Evolutionary conservation across 352 stramenopile species (phyloP), one percentile per base, ranked within the genome.

Genomic region (Nothophytophthora sp.): DNA sequence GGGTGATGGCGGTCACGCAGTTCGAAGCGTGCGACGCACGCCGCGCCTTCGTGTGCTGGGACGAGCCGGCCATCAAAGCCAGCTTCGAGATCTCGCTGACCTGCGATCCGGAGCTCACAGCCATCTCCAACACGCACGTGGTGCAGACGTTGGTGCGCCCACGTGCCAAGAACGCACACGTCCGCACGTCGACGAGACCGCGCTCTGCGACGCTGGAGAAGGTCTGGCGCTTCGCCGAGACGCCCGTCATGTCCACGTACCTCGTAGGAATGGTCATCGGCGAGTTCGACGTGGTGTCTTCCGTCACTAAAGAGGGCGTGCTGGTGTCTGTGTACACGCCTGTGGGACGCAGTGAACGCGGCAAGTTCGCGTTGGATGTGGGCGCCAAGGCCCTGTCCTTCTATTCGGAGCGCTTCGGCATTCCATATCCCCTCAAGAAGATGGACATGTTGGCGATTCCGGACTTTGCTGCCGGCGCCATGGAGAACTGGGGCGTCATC

Each of bases 231-330:
- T 98, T 97, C 57, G 73, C 90, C 16, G 86, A 97, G 60, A 97
- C 95, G 28, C 96, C 96, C 16, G 86, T 96, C 57, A 99, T 99
- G 97, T 98, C 85, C 29, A 99, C 95, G 19, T 99, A 99, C 74
- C 70, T 99, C 2, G 71, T 92, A 11, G 81, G 68, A 2, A 99
- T 96, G 68, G 58, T 93, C 35, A 78, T 99, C n/a, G 96, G 96
- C 50, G 95, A 99, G 75, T 99, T 99, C 66, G 96, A 99, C 73
- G 81, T 76, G 45, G 86, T 99, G 13, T 95, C 97, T 28, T 81
- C 73, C 11, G 68, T 95, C 39, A 98, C 91, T 3, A 76, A 79
- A 22, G 71, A 96, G 16, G 95, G 95, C 20, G 93, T 99, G 32
- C 59, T 97, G 18, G 87, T 99, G 48, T 89, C 90, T 2, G 94